Evolutionary conservation across 768 basidiomycete species (phyloP).

Genomic region (Tulasnella sp.): DNA sequence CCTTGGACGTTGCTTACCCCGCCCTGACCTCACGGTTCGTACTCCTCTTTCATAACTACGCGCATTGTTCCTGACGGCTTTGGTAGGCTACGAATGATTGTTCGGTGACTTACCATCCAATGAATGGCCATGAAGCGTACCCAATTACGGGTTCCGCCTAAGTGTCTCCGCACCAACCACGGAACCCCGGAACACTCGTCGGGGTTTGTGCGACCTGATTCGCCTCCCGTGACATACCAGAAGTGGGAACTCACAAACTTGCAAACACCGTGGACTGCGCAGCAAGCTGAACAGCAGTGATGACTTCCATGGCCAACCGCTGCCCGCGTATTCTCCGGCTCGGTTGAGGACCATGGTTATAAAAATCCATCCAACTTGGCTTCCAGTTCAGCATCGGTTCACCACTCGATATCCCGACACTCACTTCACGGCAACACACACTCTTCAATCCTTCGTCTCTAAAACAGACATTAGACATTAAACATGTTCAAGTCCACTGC

Average conservation of each 20-base stretch:
- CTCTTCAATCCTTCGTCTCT: not conserved
- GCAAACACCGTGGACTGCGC: not conserved
- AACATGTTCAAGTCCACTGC: slow-evolving; percentile 7
- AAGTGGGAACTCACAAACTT: slow-evolving; percentile 1
- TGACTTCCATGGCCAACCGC: not conserved
- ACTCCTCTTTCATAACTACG: not conserved
- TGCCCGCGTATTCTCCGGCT: not conserved
- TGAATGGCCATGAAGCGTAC: not conserved
- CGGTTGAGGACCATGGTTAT: not conserved
- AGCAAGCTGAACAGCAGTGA: not conserved
- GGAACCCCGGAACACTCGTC: not conserved
- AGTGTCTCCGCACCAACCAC: slow-evolving; percentile 7
- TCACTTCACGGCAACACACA: not conserved
- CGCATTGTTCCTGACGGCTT: not conserved
- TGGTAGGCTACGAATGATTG: not conserved
- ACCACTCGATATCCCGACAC: not conserved
- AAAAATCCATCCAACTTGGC: not conserved
- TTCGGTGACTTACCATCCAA: not conserved
- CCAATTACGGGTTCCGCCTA: not conserved
- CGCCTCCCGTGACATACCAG: not conserved
- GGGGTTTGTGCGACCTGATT: not conserved
- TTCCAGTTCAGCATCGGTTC: slow-evolving; percentile 3
- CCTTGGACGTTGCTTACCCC: not conserved
- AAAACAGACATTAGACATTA: not conserved
- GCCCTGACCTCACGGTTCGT: not conserved